A percentile compares a stretch with the other conserved stretches of the same genome.
phyloP scores from a whole-genome alignment of 345 rosid species.

The Arabis hirsuta region DNA sequence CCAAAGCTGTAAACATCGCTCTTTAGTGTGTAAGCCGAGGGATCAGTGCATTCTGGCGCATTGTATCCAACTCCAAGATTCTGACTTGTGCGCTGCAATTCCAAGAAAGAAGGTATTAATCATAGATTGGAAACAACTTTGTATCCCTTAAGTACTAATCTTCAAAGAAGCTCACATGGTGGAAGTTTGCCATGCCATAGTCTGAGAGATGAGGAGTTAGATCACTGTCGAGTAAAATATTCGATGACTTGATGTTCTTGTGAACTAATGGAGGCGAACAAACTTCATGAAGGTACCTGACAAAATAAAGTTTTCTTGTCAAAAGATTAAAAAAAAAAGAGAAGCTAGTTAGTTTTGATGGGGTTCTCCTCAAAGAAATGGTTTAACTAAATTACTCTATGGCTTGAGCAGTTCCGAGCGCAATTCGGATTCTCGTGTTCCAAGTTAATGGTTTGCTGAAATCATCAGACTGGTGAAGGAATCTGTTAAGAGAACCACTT shows the following conservation, averaged over 20 bases:
- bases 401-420: conserved; percentile 84
- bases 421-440: conserved; percentile 92
- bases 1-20: conserved; percentile 95
- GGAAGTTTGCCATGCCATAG: conserved; percentile 79
- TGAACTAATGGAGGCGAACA: conserved; percentile 87
- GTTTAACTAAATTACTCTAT: conserved; percentile 63
- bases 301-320: conserved; percentile 16
- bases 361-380: not conserved
- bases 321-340: not conserved
- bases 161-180: conserved; percentile 54
- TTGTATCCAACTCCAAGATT: conserved; percentile 89
- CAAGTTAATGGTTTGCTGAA: conserved; percentile 94
- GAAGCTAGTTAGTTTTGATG: conserved; percentile 5
- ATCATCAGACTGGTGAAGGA: conserved; percentile 87
- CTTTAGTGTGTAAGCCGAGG: conserved; percentile 76
- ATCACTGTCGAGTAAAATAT: conserved; percentile 84
- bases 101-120: conserved; percentile 7
- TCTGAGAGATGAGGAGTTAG: conserved; percentile 83
- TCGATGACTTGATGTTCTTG: conserved; percentile 95
- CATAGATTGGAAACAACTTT: conserved; percentile 1
- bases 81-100: conserved; percentile 76
- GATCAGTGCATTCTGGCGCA: conserved; percentile 87
- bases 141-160: not conserved
- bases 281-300: conserved; percentile 91
- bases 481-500: conserved; percentile 89